Base-by-base conservation (phyloP, 75 land plant species). In the Picea sitchensis region DNA sequence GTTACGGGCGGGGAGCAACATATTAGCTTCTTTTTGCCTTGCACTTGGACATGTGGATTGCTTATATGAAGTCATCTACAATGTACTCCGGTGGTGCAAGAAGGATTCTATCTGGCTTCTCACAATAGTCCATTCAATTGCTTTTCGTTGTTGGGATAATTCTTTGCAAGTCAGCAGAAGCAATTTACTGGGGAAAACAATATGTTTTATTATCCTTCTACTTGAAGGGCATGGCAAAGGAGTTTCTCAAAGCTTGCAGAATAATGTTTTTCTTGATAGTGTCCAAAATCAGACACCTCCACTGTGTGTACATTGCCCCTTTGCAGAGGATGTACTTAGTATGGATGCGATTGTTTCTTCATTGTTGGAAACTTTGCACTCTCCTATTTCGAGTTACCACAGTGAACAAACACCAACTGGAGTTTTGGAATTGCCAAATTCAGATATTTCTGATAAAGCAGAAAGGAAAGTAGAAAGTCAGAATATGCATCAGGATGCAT, bases 1-100 rank as follows among this genome's bases (percentile, higher is more conserved):
- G 54, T 69, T 90, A 64, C 80, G 82, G 12, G 83, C 80, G 47
- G 86, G 85, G 15, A 75, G 87, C 54, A 61, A 76, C 59, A 73
- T 87, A 80, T 77, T 87, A 61, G 89, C 92, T 54, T 87, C 87
- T 30, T 65, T 90, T 14, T 87, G 84, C 61, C 12, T 41, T 31
- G 81, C 81, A 56, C 7, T 83, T 57, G 83, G 73, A 12, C 75
- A 65, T 1, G 57, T 80, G 59, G 68, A 64, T 63, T 73, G 85
- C 76, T 47, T 90, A 36, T 81, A 83, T 76, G 84, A 83, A 63
- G 65, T 76, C 26, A 78, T 88, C 2, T 87, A 85, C 76, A 85
- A 60, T 31, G 82, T 87, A 36, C 81, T 85, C 0, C 65, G 80
- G 73, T 58, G 14, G 59, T 76, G 68, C 59, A 79, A 60, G 18